A percentile compares a stretch with the other conserved stretches of the same genome.
Conservation (phyloP, 495 filamentous ascomycete species). For the Penicillium subrubescens region DNA sequence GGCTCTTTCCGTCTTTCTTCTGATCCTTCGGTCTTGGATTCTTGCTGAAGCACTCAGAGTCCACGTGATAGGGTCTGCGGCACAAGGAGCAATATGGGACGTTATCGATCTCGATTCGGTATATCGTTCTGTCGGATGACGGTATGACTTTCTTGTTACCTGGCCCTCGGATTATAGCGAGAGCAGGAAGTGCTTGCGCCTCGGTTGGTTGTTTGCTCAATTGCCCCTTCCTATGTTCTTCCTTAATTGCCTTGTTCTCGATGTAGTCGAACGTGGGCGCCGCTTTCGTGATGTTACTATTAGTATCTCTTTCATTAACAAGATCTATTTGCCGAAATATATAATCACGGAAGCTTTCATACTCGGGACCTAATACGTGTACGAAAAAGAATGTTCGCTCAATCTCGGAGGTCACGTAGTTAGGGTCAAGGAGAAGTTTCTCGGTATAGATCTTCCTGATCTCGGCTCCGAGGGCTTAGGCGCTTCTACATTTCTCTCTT, state of each 20-base stretch:
- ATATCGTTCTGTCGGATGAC: neutral
- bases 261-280: too few relatives aligned
- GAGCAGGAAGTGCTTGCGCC: neutral
- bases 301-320: too few relatives aligned
- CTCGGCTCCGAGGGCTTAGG: too few relatives aligned
- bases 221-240: neutral
- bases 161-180: neutral
- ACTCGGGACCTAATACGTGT: neutral
- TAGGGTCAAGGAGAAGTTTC: too few relatives aligned
- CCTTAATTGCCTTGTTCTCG: too few relatives aligned
- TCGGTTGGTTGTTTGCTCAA: neutral
- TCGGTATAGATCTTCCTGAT: too few relatives aligned
- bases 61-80: neutral
- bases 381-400: neutral
- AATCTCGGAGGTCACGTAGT: neutral
- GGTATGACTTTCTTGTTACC: neutral
- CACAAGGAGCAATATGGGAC: neutral
- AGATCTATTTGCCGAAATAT: neutral
- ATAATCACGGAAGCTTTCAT: neutral
- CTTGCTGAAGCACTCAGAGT: neutral
- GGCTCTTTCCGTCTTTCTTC: constrained; percentile 4
- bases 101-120: too few relatives aligned
- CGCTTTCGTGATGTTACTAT: too few relatives aligned
- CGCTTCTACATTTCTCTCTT: too few relatives aligned
- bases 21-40: too few relatives aligned